Percentiles rank a stretch among this genome's conserved stretches.
phyloP scores from a whole-genome alignment of 139 green algal species.

The Micractinium sp. region DNA sequence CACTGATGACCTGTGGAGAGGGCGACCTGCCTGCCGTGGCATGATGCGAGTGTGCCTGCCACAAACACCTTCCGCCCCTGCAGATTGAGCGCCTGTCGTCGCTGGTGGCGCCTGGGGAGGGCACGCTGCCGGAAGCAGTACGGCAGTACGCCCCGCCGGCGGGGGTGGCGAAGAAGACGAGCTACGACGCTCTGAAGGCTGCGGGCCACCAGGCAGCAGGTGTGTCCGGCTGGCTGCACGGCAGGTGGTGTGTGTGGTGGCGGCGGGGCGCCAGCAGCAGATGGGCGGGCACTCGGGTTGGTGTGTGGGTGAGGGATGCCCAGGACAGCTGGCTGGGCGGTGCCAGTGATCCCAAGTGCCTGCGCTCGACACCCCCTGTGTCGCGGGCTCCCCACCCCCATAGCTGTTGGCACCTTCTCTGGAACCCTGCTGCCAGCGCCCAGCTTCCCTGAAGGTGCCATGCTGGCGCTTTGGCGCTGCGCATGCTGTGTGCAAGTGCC shows the following conservation, averaged over 20 bases:
- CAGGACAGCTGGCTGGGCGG: too few relatives aligned
- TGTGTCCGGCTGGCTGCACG: background rate
- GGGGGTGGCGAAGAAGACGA: background rate
- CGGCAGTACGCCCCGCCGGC: conserved; percentile 17
- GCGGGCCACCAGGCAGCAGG: conserved; percentile 16
- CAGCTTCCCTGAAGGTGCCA: background rate
- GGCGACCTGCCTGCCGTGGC: too few relatives aligned
- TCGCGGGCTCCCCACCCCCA: too few relatives aligned
- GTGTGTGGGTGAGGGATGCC: conserved; percentile 1
- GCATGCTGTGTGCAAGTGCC: background rate
- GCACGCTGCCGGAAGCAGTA: conserved; percentile 26
- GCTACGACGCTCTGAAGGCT: conserved; percentile 37
- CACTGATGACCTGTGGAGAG: too few relatives aligned
- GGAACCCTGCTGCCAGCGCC: too few relatives aligned
- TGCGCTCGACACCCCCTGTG: too few relatives aligned
- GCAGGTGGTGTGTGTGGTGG: too few relatives aligned
- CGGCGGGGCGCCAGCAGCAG: background rate
- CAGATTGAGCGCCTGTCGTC: conserved; percentile 15
- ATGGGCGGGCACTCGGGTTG: background rate
- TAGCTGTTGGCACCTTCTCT: too few relatives aligned
- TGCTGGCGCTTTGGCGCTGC: background rate
- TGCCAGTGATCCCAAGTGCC: too few relatives aligned
- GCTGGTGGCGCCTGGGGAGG: background rate
- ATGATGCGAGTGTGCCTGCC: background rate
- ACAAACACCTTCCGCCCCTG: background rate